A percentile compares a stretch with the other conserved stretches of the same genome.
Evolutionary conservation across 1,139 yeast genomes (phyloP).

Genomic region (Torulaspora pretoriensis): DNA sequence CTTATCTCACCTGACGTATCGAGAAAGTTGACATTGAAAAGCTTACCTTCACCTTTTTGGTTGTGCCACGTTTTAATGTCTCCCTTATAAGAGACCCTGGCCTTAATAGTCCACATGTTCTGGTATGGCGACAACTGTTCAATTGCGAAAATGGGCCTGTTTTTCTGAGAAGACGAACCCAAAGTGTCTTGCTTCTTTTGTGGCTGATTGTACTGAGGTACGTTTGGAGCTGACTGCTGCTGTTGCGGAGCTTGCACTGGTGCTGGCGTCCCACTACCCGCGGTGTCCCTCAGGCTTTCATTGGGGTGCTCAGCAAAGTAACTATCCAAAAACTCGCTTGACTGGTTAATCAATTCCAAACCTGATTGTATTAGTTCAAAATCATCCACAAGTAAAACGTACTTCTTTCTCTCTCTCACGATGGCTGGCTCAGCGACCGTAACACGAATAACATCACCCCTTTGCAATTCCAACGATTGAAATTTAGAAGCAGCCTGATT

Average conservation of each 20-base stretch:
- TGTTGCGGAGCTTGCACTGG: slow-evolving; percentile 19
- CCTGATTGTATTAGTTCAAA: slow-evolving; percentile 45
- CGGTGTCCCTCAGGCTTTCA: slow-evolving; percentile 37
- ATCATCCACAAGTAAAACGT: slow-evolving; percentile 52
- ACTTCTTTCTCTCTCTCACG: slow-evolving; percentile 45
- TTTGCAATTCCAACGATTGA: slow-evolving; percentile 46
- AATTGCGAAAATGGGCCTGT: slow-evolving; percentile 57
- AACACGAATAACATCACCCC: slow-evolving; percentile 37
- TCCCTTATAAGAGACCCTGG: slow-evolving; percentile 82
- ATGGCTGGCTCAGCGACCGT: slow-evolving; percentile 35
- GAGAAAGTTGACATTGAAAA: slow-evolving; percentile 79
- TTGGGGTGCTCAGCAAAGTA: slow-evolving; percentile 54
- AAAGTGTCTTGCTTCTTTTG: slow-evolving; percentile 14
- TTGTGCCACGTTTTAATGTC: slow-evolving; percentile 88
- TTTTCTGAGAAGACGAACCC: slow-evolving; percentile 27
- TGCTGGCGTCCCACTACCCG: slow-evolving; percentile 20
- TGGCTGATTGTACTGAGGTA: slow-evolving; percentile 12
- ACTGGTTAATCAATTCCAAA: slow-evolving; percentile 42
- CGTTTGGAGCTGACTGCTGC: slow-evolving; percentile 12
- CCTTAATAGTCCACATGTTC: slow-evolving; percentile 87
- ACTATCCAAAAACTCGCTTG: slow-evolving; percentile 46
- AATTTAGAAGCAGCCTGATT: slow-evolving; percentile 53
- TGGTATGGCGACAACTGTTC: slow-evolving; percentile 90
- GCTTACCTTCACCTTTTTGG: slow-evolving; percentile 81
- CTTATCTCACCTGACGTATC: slow-evolving; percentile 96